Conservation (phyloP, 306 rosid species). For the Ziziphus jujuba region DNA sequence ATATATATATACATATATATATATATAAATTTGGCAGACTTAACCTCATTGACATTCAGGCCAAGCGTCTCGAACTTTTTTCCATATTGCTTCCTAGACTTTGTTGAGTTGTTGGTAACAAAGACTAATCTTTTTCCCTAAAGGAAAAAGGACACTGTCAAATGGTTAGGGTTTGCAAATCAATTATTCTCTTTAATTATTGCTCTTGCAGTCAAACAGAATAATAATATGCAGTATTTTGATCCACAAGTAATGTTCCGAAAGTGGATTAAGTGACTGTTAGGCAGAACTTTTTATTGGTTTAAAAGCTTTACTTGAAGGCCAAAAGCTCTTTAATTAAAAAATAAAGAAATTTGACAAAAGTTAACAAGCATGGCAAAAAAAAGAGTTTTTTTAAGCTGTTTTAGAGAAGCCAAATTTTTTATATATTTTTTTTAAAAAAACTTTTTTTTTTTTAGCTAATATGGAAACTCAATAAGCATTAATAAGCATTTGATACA, state of each 20-base stretch:
- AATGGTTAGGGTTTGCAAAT: background rate
- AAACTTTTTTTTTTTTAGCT: no score
- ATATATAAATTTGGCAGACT: no score
- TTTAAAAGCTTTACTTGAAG: no score
- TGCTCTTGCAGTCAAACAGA: conserved; percentile 15
- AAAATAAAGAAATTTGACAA: no score
- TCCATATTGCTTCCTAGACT: conserved; percentile 98
- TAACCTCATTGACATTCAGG: conserved; percentile 75
- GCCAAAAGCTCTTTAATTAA: no score
- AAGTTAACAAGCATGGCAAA: no score
- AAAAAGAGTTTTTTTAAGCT: no score
- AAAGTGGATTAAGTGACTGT: background rate
- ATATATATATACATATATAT: conserved; percentile 24
- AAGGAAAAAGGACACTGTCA: conserved; percentile 23
- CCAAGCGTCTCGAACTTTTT: conserved; percentile 99
- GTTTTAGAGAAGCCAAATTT: no score
- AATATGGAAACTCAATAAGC: no score
- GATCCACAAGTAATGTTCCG: background rate
- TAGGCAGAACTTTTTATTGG: no score
- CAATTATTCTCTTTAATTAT: conserved; percentile 14
- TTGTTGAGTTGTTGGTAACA: conserved; percentile 97
- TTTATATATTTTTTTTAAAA: no score
- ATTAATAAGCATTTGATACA: no score
- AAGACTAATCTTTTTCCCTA: conserved; percentile 96
- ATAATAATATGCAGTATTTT: conserved; percentile 3